Base-by-base conservation (phyloP, 805 yeast genomes). In the Starmera pachycereana region DNA sequence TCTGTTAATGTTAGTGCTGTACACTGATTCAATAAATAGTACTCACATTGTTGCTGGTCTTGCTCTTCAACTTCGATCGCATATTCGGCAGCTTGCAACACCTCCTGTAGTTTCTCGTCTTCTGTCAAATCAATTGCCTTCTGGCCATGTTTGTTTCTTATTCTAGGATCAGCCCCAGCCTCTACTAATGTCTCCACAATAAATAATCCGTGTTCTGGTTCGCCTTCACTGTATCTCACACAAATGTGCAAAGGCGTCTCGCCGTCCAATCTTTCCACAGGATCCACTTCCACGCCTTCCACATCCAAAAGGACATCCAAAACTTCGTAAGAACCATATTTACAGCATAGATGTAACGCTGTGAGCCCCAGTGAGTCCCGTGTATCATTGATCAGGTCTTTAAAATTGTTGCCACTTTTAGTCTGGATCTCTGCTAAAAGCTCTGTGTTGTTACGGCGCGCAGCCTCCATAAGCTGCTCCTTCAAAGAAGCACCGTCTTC, bases 231-330 rank as follows among this genome's bases (percentile, higher is more conserved):
- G 58, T 83, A 90, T 44, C 72, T 73, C 11, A 81, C 95, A 6
- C 96, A 94, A 45, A 74, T 63, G 60, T 90, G 97, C 46, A 92
- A 70, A 12, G 98, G 97, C 1, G 97, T 86, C 47, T 85, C 89
- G 32, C 88, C 89, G 39, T 81, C 81, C 27, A 72, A 42, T 31
- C 77, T 69, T 58, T 83, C 83, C 33, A 61, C 56, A 1, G 96
- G 92, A 58, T 92, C 96, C 28, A 89, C 78, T 49, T 89, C 96
- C 14, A 89, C 88, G 3, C 92, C 96, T 44, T 85, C 95, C 40
- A 81, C 79, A 58, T 90, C 97, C 44, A 90, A 67, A 14, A 90
- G 64, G 38, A 71, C 62, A 56, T 90, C 97, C 54, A 92, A 66
- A 30, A 83, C 83, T 52, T 88, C 96, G 72, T 81, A 85, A 40